These are phyloP conservation scores for Alternaria sp. DNA, from an alignment of 2,329 filamentous ascomycete species.

Conservation along the genomic window DNA sequence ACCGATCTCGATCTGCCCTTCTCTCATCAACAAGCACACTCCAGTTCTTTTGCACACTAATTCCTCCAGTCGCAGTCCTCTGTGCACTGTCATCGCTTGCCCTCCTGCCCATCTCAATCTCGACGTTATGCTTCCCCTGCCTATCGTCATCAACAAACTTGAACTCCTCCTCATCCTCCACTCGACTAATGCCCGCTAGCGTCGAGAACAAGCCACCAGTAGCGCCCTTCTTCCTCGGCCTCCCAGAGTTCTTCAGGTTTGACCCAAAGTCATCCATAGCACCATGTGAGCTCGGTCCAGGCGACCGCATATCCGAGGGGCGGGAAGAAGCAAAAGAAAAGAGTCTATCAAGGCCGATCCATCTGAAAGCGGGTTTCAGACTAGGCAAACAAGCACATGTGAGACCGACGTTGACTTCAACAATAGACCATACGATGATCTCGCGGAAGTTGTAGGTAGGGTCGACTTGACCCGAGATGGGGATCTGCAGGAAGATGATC, in stretches of 20 bases:
- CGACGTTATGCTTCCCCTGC: conserved; percentile 18
- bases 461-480: conserved; percentile 26
- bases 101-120: conserved; percentile 17
- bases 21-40: conserved; percentile 16
- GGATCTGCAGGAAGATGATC: conserved; percentile 33
- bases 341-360: conserved; percentile 27
- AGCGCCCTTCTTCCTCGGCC: conserved; percentile 29
- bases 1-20: not conserved
- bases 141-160: conserved; percentile 18
- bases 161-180: conserved; percentile 26
- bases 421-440: conserved; percentile 34
- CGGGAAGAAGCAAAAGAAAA: conserved; percentile 32
- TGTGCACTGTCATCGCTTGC: conserved; percentile 15
- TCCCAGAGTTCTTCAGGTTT: conserved; percentile 5
- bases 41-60: conserved; percentile 18
- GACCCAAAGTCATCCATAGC: not conserved
- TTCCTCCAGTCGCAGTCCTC: conserved; percentile 1
- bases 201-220: conserved; percentile 33
- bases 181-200: conserved; percentile 26
- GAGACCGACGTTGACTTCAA: conserved; percentile 38
- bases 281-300: conserved; percentile 11
- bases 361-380: conserved; percentile 25
- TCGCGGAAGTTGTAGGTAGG: conserved; percentile 38
- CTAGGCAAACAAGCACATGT: conserved; percentile 33
- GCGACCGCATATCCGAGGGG: conserved; percentile 19